Evolutionary conservation across 1,139 yeast genomes (phyloP).

Genomic region (Suhomyces choctaworum): DNA sequence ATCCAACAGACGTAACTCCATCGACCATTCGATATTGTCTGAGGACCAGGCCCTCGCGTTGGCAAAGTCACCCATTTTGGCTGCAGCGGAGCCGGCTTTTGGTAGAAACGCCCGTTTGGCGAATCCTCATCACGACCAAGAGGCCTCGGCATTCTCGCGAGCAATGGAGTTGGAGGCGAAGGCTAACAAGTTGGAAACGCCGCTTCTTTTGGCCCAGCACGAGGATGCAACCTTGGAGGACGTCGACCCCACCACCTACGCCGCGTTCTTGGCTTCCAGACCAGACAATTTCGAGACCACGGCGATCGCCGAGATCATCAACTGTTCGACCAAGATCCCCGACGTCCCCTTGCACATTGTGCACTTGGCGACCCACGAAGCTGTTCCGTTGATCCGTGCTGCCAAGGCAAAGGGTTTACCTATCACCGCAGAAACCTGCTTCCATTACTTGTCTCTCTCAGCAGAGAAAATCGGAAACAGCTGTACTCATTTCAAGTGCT

Average conservation of each 20-base stretch:
- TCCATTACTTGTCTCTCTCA: constrained; percentile 77
- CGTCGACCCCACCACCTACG: constrained; percentile 67
- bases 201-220: constrained; percentile 48
- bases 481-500: constrained; percentile 84
- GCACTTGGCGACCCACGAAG: constrained; percentile 83
- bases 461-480: constrained; percentile 77
- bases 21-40: constrained; percentile 41
- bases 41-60: constrained; percentile 53
- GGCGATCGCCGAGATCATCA: constrained; percentile 72
- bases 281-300: constrained; percentile 87
- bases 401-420: constrained; percentile 64
- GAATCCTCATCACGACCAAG: constrained; percentile 25
- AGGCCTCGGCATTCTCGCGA: constrained; percentile 6
- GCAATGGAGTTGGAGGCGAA: constrained; percentile 8
- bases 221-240: constrained; percentile 43
- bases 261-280: constrained; percentile 76
- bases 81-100: constrained; percentile 57
- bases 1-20: constrained; percentile 39
- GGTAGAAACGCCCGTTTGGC: constrained; percentile 53
- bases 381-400: constrained; percentile 65
- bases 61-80: constrained; percentile 53
- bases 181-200: constrained; percentile 28
- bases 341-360: constrained; percentile 79
- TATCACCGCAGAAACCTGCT: constrained; percentile 86
- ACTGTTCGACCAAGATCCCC: constrained; percentile 61